Evolutionary conservation across 306 rosid species (phyloP), one percentile per base, ranked within the genome.

Genomic region (Astragalus glycyphyllos): DNA sequence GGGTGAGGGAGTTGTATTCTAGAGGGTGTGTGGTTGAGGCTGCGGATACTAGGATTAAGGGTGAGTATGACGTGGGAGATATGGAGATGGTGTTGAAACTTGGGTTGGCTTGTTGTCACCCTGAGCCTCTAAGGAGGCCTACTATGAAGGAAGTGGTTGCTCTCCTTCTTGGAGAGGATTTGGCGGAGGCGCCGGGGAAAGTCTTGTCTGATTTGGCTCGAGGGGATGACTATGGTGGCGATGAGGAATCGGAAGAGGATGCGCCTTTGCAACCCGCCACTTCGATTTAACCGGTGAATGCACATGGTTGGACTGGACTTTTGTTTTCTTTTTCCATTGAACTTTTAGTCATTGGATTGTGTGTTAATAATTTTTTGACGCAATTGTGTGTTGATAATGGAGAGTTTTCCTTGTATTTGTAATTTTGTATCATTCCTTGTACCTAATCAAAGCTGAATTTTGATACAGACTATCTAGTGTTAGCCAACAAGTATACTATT

Each of bases 101-200:
- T 77, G 97, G 98, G 13, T 72, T 94, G 72, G 84, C 94, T 75
- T 88, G 94, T 74, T 94, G 98, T 69, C 97, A 94, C 65, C 98
- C 96, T 6, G 88, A 89, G 31, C 97, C 98, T 0, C 82, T 16
- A 40, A 84, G 86, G 42, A 82, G 98, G 66, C 98, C 98, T 4
- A 80, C 74, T 42, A 90, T 94, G 92, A 84, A 74, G 71, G 98
- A 94, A 41, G 88, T 94, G n/a, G 84, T 83, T 15, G 86, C 86
- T 3, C 70, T 94, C 12, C 79, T 94, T 63, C 71, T 81, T 0
- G 87, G 95, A 1, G 86, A 87, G 73, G 75, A 77, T 4, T 49
- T 54, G 0, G 70, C 82, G 0, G 76, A 87, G 14, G 75, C 80
- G 5, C 94, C 92, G 0, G 79, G 83, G 3, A 79, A 82, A 4